Evolutionary conservation across 106 monocot genomes (phyloP).

Genomic region (Gastrodia elata): DNA sequence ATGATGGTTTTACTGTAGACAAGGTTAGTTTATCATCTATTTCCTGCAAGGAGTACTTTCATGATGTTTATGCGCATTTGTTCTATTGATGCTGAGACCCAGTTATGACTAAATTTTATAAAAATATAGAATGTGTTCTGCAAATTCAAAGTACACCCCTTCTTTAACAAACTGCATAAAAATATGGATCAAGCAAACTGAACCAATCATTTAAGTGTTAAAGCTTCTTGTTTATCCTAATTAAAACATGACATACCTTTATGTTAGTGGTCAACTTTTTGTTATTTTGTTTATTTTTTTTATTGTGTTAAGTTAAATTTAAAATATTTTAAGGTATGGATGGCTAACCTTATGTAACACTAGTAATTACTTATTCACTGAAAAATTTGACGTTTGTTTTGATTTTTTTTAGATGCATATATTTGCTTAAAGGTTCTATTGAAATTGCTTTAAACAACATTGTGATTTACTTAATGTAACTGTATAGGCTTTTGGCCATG

Average conservation of each 20-base stretch:
- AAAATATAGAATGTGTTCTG: neutral
- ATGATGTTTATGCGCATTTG: neutral
- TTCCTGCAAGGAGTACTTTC: neutral
- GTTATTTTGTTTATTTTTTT: conserved; percentile 1
- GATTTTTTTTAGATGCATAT: neutral
- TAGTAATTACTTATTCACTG: neutral
- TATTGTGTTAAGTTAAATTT: neutral
- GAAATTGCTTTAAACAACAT: neutral
- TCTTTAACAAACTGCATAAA: neutral
- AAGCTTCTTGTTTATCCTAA: neutral
- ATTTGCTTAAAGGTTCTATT: neutral
- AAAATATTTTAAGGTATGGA: neutral
- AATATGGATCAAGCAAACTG: neutral
- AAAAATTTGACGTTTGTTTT: neutral
- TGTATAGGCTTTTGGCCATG: neutral
- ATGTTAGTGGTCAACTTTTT: neutral
- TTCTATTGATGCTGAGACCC: neutral
- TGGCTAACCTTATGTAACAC: neutral
- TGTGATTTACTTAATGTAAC: neutral
- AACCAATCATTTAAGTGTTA: neutral
- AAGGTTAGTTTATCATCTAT: conserved; percentile 35
- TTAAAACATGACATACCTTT: neutral
- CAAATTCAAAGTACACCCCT: neutral
- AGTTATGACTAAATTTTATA: neutral
- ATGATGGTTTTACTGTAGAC: conserved; percentile 34